These are phyloP conservation scores for Pachysandra terminalis DNA, from an alignment of 164 flowering plant genomes.

Conservation along the genomic window DNA sequence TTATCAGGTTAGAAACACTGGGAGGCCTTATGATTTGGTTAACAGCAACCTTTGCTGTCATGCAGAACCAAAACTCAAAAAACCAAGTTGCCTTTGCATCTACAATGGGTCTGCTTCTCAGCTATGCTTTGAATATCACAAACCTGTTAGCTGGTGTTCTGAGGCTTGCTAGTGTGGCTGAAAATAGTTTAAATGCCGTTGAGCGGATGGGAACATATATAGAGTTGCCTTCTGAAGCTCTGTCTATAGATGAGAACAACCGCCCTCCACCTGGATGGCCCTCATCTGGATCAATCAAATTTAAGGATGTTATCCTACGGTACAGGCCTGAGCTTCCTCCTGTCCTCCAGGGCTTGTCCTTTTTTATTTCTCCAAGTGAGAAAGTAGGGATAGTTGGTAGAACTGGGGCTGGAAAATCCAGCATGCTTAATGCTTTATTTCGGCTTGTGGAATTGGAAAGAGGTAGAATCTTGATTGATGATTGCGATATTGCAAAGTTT, in stretches of 20 bases:
- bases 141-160: slow-evolving; percentile 70
- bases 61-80: slow-evolving; percentile 88
- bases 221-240: slow-evolving; percentile 94
- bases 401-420: slow-evolving; percentile 99
- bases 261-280: slow-evolving; percentile 99
- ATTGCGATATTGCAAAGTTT: slow-evolving; percentile 67
- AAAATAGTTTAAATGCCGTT: slow-evolving; percentile 92
- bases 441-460: slow-evolving; percentile 91
- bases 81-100: slow-evolving; percentile 94
- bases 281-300: slow-evolving; percentile 75
- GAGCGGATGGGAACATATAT: slow-evolving; percentile 88
- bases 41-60: slow-evolving; percentile 93
- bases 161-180: slow-evolving; percentile 91
- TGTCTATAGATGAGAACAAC: slow-evolving; percentile 60
- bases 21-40: slow-evolving; percentile 99
- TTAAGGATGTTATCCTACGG: slow-evolving; percentile 86
- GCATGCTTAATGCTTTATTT: slow-evolving; percentile 95
- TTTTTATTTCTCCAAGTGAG: slow-evolving; percentile 74
- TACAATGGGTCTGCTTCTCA: slow-evolving; percentile 97
- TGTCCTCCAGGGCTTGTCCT: slow-evolving; percentile 86
- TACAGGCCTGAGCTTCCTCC: slow-evolving; percentile 98
- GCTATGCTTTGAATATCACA: slow-evolving; percentile 90
- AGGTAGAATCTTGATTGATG: slow-evolving; percentile 88
- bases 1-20: slow-evolving; percentile 76
- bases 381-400: slow-evolving; percentile 97